Evolutionary conservation across 225 moss, liverwort and hornwort genomes (phyloP), one percentile per base, ranked within the genome.

Genomic region (Anthoceros angustus): DNA sequence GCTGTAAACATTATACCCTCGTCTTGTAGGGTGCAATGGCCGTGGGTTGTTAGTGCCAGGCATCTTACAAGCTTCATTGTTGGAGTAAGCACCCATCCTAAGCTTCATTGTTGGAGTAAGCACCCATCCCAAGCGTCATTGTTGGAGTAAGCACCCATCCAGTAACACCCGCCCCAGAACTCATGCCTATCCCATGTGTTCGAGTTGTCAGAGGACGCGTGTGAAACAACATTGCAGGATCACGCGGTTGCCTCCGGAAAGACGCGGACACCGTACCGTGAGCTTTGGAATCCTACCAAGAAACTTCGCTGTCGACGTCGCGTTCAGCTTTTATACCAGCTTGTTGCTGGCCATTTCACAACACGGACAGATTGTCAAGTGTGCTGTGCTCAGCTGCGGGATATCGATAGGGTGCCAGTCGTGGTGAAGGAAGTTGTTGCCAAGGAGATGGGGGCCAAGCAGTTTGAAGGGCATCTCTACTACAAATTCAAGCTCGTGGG

Each of bases 401-500:
- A 46, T 11, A 46, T 46, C 45, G 45, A 46, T 46, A 46, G 5
- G 45, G 45, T 46, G 45, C 45, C 45, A 46, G 45, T 6, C 45
- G 45, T 46, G 45, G 45, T 46, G 45, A 46, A 46, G 45, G 45
- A 46, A 46, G 1, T 6, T 5, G 45, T 11, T 46, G 2, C 45
- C 45, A 46, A 46, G 45, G 1, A 46, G 45, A 46, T 46, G 45
- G 45, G 45, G 45, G 45, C 45, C 45, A 46, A 46, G 45, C 45
- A 11, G 45, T 46, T 46, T 46, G 45, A 46, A 46, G 45, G 2
- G 45, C 45, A 46, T 46, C 45, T 46, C 16, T 46, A 46, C 6
- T 46, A 46, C 45, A 46, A 46, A 46, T 46, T 46, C 45, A 46
- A 46, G 45, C 45, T 46, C 45, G 45, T 46, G 45, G 45, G 45